These are phyloP conservation scores for Eimeria tenella DNA, from an alignment of 169 alveolate species.

Conservation along the genomic window DNA sequence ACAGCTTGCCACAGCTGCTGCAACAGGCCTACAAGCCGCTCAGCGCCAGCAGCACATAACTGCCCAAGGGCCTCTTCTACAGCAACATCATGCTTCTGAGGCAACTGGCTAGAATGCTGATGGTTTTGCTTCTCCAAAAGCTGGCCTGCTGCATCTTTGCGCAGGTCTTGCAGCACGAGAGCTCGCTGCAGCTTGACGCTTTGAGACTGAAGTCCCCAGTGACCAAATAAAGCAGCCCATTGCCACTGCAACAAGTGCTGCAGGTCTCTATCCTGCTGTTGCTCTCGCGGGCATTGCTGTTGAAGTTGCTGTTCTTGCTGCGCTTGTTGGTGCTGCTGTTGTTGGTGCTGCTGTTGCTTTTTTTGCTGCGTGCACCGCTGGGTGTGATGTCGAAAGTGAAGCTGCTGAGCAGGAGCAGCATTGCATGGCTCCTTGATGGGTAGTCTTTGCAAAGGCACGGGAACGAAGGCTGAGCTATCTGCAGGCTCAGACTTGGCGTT, in stretches of 20 bases:
- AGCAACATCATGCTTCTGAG: neutral
- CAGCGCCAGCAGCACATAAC: slow-evolving; percentile 34
- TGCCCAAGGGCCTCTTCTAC: slow-evolving; percentile 9
- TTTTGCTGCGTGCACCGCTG: neutral
- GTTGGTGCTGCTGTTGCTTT: slow-evolving; percentile 16
- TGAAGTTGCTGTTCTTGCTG: slow-evolving; percentile 50
- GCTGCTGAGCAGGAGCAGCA: neutral
- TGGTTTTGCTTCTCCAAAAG: neutral
- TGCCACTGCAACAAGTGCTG: slow-evolving; percentile 66
- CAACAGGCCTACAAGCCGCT: slow-evolving; percentile 6
- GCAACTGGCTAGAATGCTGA: slow-evolving; percentile 20
- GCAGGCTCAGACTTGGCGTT: neutral
- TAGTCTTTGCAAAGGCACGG: slow-evolving; percentile 26
- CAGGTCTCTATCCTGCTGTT: slow-evolving; percentile 15
- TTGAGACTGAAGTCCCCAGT: slow-evolving; percentile 32
- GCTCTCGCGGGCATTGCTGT: slow-evolving; percentile 21
- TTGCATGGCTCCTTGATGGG: slow-evolving; percentile 39
- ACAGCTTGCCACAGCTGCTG: slow-evolving; percentile 57
- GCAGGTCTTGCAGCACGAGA: slow-evolving; percentile 39
- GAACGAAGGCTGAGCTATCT: neutral
- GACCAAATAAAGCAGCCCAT: slow-evolving; percentile 42
- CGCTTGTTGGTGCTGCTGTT: slow-evolving; percentile 32
- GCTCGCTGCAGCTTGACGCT: slow-evolving; percentile 63
- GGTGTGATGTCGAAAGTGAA: neutral
- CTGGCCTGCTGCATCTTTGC: neutral